Base-by-base conservation (phyloP, 2,329 filamentous ascomycete genomes). In the Fusarium agapanthi region DNA sequence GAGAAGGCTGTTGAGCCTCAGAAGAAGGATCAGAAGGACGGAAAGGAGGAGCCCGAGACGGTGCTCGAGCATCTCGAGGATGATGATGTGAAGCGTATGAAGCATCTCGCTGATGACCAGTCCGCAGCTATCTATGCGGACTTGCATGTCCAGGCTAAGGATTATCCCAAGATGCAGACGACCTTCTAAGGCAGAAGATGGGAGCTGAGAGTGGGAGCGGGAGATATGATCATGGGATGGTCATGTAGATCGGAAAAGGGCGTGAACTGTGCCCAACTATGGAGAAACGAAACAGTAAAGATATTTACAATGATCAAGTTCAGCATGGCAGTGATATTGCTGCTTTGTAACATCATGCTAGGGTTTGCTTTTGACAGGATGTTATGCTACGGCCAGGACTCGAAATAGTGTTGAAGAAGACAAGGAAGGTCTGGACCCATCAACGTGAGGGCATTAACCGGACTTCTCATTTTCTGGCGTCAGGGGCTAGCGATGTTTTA, bases 41-140 rank as follows among this genome's bases (percentile, higher is more conserved):
- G 68, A 18, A 76, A 77, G 34, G 88, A 90, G 70, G 88, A 90
- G 5, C 91, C 92, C 0, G 83, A 86, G n/a, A 90, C 93, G 71
- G 92, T 94, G 75, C 80, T 97, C 50, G 89, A 95, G 79, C 89
- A 91, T 78, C 82, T 97, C 5, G 93, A 94, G 79, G 87, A 92
- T 18, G 93, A 95, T 78, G 93, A 96, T 74, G 86, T 91, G 69
- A 83, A 90, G 64, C 86, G 93, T 12, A 90, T 94, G 79, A 85
- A 84, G 65, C 77, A 81, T 13, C 76, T 90, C n/a, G 81, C 83
- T 30, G 80, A 81, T 3, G 84, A 87, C 50, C 83, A 87, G 48
- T 83, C 86, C 9, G 79, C 69, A 26, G 73, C 76, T 24, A 74
- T 78, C 16, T 76, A 76, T 58, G 74, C 74, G 11, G 76, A 77